Percentiles rank a stretch among this genome's conserved stretches.
Evolutionary conservation across 352 stramenopile genomes (phyloP).

Genomic region (Globisporangium yorkense): DNA sequence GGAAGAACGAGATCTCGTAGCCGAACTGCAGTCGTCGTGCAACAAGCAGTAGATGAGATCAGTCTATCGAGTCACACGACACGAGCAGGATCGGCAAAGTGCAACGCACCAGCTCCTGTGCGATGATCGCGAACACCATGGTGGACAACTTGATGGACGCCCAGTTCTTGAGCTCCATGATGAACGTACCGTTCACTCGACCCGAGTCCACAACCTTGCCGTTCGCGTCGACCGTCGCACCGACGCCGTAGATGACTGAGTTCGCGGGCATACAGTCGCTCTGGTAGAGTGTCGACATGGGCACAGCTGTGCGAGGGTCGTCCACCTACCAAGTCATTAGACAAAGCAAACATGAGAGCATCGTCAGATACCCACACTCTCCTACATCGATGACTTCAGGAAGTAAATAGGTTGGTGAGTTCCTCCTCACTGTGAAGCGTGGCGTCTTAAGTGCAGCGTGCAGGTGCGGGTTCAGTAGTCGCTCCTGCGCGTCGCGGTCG

Average conservation of each 20-base stretch:
- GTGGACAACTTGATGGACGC: slow-evolving; percentile 28
- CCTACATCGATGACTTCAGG: not conserved
- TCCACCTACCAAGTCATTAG: slow-evolving; percentile 8
- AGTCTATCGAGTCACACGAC: too few relatives aligned
- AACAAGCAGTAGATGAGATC: not conserved
- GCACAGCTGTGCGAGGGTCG: slow-evolving; percentile 20
- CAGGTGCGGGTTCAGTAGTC: slow-evolving; percentile 24
- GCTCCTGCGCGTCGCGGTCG: slow-evolving; percentile 15
- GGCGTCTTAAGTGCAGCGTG: slow-evolving; percentile 22
- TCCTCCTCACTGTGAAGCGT: slow-evolving; percentile 23
- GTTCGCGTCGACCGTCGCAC: slow-evolving; percentile 20
- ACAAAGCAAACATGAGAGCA: not conserved
- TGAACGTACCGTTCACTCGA: slow-evolving; percentile 31
- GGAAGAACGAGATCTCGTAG: slow-evolving; percentile 35
- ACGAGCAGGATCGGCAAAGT: not conserved
- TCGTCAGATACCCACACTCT: not conserved
- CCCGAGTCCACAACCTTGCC: slow-evolving; percentile 19
- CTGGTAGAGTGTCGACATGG: slow-evolving; percentile 23
- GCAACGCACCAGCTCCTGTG: slow-evolving; percentile 30
- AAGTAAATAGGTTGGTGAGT: too few relatives aligned
- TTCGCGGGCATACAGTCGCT: slow-evolving; percentile 16
- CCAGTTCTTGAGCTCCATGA: slow-evolving; percentile 41
- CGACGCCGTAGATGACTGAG: slow-evolving; percentile 30
- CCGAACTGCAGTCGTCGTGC: slow-evolving; percentile 17
- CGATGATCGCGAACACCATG: slow-evolving; percentile 40